These are phyloP conservation scores for Pythium diclinum DNA, from an alignment of 352 stramenopile genomes.

Conservation along the genomic window DNA sequence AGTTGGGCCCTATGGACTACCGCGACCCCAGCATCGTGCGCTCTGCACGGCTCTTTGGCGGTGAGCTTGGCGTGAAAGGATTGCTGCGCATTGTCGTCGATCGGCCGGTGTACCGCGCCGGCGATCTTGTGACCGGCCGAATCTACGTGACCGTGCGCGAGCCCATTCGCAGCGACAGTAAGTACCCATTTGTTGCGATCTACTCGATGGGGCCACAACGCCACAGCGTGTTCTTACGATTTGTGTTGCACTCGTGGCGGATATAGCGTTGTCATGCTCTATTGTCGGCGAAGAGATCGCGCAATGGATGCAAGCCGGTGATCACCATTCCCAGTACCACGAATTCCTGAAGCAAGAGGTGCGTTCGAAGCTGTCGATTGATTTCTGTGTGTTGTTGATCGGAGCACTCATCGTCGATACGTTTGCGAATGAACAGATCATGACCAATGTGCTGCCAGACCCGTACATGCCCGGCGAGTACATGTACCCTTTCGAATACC, in stretches of 20 bases:
- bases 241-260: background rate
- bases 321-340: conserved; percentile 66
- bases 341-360: conserved; percentile 68
- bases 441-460: conserved; percentile 44
- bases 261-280: conserved; percentile 48
- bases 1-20: conserved; percentile 31
- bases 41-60: conserved; percentile 36
- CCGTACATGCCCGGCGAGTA: conserved; percentile 63
- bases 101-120: conserved; percentile 53
- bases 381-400: background rate
- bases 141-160: conserved; percentile 61
- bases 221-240: background rate
- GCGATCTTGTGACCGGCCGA: conserved; percentile 48
- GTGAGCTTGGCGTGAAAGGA: conserved; percentile 63
- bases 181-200: conserved; percentile 10
- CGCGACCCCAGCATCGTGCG: conserved; percentile 29
- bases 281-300: conserved; percentile 64
- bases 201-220: background rate
- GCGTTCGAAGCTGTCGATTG: background rate
- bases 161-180: conserved; percentile 52
- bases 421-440: conserved; percentile 30
- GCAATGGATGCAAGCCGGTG: conserved; percentile 55
- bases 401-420: background rate
- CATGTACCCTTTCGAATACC: conserved; percentile 65
- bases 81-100: conserved; percentile 57